Base-by-base conservation (phyloP, 192 early-diverging fungal genomes). In the Backusella circina region DNA sequence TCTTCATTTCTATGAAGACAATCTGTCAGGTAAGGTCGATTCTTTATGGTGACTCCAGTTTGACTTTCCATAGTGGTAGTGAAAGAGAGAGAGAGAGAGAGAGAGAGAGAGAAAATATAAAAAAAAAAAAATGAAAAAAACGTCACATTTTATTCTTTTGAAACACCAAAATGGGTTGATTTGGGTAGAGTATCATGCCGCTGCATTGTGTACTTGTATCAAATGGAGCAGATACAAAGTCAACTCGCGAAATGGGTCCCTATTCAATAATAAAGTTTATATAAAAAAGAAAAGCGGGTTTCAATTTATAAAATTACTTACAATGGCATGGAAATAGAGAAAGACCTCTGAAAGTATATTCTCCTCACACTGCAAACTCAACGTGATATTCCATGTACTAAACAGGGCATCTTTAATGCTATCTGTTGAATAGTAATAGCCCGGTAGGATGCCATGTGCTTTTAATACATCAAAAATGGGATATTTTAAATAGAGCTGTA, bases 121-220 rank as follows among this genome's bases (percentile, higher is more conserved):
- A n/a, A 15, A 37, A 37, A 18, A 67, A 67, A 23, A 37, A 36
- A 21, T 8, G 5, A 21, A 26, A 37, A 36, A 65, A 65, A 30
- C 12, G 67, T 68, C 33, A 36, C 67, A 38, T 68, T 68, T 68
- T 68, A 36, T 67, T 67, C n/a, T n/a, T 16, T 21, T 21, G 66
- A 67, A 35, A 61, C 26, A 61, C 54, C 6, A 61, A 21, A n/a
- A 28, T 26, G 3, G 54, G 54, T 12, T 28, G 54, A 26, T 23
- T 61, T 26, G 54, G 54, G 7, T 61, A 61, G 0, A 28, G n/a
- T 28, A 61, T 26, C 8, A 61, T 13, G 54, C 54, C 54, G 9
- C 4, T 61, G 26, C 54, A 61, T 47, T 47, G 44, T 21, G 44
- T 13, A 12, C 12, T 2, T 28, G 26, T 26, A 28, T 61, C 23